Evolutionary conservation across 495 filamentous ascomycete species (phyloP).

Genomic region (Cercophora newfieldiana): DNA sequence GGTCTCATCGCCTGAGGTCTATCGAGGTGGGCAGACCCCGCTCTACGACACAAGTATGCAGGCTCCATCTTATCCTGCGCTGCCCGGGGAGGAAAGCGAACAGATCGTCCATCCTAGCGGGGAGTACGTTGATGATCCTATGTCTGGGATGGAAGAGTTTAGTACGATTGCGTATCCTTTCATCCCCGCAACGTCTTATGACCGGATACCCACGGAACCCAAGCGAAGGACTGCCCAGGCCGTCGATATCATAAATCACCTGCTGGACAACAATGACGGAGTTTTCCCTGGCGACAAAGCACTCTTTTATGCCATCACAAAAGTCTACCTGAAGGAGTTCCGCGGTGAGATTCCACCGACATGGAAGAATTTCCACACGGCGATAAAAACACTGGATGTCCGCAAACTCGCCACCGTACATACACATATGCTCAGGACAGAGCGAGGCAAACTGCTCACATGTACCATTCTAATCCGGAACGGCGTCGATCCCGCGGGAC

Average conservation of each 20-base stretch:
- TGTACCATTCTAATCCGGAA: slow-evolving; percentile 29
- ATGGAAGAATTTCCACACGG: slow-evolving; percentile 43
- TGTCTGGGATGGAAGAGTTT: neutral
- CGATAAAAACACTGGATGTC: slow-evolving; percentile 43
- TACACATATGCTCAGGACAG: slow-evolving; percentile 34
- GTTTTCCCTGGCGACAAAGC: slow-evolving; percentile 74
- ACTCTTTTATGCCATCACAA: slow-evolving; percentile 71
- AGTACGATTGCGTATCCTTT: slow-evolving; percentile 22
- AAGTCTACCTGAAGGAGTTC: slow-evolving; percentile 54
- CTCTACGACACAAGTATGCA: neutral
- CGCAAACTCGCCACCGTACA: slow-evolving; percentile 28
- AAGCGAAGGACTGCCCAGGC: slow-evolving; percentile 34
- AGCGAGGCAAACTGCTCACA: slow-evolving; percentile 24
- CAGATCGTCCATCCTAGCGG: neutral
- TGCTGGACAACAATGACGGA: slow-evolving; percentile 67
- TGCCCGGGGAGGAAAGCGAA: neutral
- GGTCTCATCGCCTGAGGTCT: neutral
- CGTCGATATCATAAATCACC: slow-evolving; percentile 65
- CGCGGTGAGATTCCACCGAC: slow-evolving; percentile 36
- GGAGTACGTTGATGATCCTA: neutral
- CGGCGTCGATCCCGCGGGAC: slow-evolving; percentile 29
- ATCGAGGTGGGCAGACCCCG: neutral
- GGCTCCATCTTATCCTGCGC: neutral
- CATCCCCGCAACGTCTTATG: slow-evolving; percentile 24
- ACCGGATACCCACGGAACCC: slow-evolving; percentile 25